These are phyloP conservation scores for Podosphaera fusca DNA, from an alignment of 2,329 filamentous ascomycete genomes.

Conservation along the genomic window DNA sequence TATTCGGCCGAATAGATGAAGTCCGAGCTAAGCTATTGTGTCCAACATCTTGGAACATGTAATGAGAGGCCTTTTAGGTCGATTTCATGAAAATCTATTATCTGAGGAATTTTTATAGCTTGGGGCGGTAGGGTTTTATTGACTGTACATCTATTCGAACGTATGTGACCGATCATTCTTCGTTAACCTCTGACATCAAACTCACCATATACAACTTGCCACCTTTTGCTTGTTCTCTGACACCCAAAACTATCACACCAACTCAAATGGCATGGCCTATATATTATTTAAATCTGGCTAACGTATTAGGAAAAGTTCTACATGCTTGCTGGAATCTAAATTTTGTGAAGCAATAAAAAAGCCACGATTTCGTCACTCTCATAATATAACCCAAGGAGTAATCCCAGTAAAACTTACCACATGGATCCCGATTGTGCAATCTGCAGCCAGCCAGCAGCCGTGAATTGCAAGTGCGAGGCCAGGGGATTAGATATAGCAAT, in stretches of 20 bases:
- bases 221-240: neutral
- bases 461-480: slow-evolving; percentile 41
- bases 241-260: neutral
- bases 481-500: slow-evolving; percentile 39
- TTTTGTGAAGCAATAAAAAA: neutral
- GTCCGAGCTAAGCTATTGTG: neutral
- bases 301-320: neutral
- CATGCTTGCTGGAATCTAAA: neutral
- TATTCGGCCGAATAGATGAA: neutral
- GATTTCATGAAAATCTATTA: too few relatives aligned
- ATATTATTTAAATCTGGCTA: neutral
- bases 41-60: too few relatives aligned
- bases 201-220: too few relatives aligned
- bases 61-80: too few relatives aligned
- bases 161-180: too few relatives aligned
- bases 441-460: slow-evolving; percentile 33
- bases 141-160: neutral
- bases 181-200: too few relatives aligned
- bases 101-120: too few relatives aligned
- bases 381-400: neutral
- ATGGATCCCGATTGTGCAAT: slow-evolving; percentile 51
- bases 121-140: too few relatives aligned
- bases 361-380: neutral
- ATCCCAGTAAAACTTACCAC: slow-evolving; percentile 1
- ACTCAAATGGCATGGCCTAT: neutral